Conservation (phyloP, 2,329 filamentous ascomycete genomes). For the Monosporascus sp. region DNA sequence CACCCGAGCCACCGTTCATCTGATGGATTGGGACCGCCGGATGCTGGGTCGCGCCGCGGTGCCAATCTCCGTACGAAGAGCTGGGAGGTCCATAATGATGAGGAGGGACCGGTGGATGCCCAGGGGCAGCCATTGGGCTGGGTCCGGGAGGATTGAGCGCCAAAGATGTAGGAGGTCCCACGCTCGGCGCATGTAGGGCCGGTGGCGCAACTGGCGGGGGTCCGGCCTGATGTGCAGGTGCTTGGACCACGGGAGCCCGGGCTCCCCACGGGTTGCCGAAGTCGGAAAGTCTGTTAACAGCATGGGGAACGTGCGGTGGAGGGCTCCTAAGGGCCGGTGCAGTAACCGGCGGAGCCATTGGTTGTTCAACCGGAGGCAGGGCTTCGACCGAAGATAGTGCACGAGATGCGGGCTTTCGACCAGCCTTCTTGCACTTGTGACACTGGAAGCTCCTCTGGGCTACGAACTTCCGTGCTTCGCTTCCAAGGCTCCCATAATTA, state of each 20-base stretch:
- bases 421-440: slow-evolving; percentile 64
- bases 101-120: slow-evolving; percentile 29
- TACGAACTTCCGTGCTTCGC: slow-evolving; percentile 54
- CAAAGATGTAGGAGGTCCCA: slow-evolving; percentile 17
- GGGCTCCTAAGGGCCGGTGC: slow-evolving; percentile 18
- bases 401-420: slow-evolving; percentile 37
- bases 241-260: slow-evolving; percentile 15
- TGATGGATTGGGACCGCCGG: slow-evolving; percentile 43
- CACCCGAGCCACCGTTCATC: slow-evolving; percentile 41
- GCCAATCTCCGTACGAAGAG: slow-evolving; percentile 42
- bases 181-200: slow-evolving; percentile 19
- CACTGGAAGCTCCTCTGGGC: slow-evolving; percentile 63
- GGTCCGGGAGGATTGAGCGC: slow-evolving; percentile 20
- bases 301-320: slow-evolving; percentile 17
- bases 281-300: slow-evolving; percentile 15
- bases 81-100: slow-evolving; percentile 34
- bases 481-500: slow-evolving; percentile 42
- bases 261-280: slow-evolving; percentile 17
- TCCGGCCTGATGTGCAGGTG: slow-evolving; percentile 11
- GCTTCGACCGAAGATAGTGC: slow-evolving; percentile 21
- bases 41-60: slow-evolving; percentile 44
- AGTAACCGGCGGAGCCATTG: slow-evolving; percentile 20
- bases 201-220: slow-evolving; percentile 13
- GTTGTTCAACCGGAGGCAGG: slow-evolving; percentile 20
- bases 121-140: slow-evolving; percentile 29